Percentiles rank a stretch among this genome's conserved stretches.
These are phyloP conservation scores for Leptographium radiaticola DNA, from an alignment of 2,329 filamentous ascomycete species.

Conservation along the genomic window DNA sequence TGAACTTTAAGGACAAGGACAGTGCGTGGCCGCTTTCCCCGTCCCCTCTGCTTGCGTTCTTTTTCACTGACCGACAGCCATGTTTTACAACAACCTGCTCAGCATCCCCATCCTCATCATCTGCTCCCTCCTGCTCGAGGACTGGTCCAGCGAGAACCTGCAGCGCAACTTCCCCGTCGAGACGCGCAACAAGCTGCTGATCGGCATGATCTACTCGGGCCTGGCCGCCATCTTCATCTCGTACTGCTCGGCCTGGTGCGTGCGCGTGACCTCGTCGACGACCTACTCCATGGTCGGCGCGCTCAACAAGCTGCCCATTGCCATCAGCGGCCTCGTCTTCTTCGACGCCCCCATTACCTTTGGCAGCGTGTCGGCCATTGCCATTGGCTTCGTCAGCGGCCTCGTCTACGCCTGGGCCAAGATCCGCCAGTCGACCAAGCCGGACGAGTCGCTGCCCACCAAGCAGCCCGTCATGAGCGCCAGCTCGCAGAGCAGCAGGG, in stretches of 20 bases:
- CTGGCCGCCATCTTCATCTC: slow-evolving; percentile 93
- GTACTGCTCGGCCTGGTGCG: slow-evolving; percentile 99
- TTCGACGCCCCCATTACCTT: slow-evolving; percentile 90
- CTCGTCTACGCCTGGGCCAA: slow-evolving; percentile 84
- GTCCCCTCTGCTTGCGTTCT: neutral
- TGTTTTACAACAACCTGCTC: slow-evolving; percentile 99
- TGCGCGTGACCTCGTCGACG: slow-evolving; percentile 90
- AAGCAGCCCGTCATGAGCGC: slow-evolving; percentile 62
- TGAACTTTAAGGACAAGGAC: slow-evolving; percentile 99
- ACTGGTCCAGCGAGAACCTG: slow-evolving; percentile 84
- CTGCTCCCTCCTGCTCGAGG: slow-evolving; percentile 71
- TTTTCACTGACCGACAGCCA: slow-evolving; percentile 43
- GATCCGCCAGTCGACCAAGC: slow-evolving; percentile 61
- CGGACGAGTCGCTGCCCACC: slow-evolving; percentile 54
- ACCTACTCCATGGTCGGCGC: slow-evolving; percentile 99
- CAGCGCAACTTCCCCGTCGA: slow-evolving; percentile 77
- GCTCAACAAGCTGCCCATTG: slow-evolving; percentile 95
- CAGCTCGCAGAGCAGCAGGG: slow-evolving; percentile 80
- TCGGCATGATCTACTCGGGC: slow-evolving; percentile 89
- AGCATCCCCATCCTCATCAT: slow-evolving; percentile 84
- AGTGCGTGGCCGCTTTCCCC: slow-evolving; percentile 58
- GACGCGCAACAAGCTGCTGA: slow-evolving; percentile 63
- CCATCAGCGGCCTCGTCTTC: slow-evolving; percentile 83
- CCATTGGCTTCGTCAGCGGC: slow-evolving; percentile 81
- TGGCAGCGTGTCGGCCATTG: slow-evolving; percentile 82